A percentile compares a stretch with the other conserved stretches of the same genome.
Evolutionary conservation across 139 green algal genomes (phyloP).

Genomic region (Chlorella sorokiniana): DNA sequence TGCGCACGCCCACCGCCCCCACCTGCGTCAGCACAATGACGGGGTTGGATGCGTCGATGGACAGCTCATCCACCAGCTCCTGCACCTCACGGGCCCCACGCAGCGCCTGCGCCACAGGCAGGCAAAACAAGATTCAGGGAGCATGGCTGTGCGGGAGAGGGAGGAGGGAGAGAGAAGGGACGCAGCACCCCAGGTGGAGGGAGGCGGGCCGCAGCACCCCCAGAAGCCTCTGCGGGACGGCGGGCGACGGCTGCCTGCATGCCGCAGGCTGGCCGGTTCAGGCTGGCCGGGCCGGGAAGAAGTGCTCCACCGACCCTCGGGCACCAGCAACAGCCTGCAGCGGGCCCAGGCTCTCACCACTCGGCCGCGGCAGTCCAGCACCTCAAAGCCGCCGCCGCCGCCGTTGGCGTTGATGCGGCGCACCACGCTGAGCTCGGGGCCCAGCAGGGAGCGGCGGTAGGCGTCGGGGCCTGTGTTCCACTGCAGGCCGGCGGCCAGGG

Average conservation of each 20-base stretch:
- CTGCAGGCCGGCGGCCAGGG: background rate
- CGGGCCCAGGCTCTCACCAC: background rate
- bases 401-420: conserved; percentile 36
- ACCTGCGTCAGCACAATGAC: conserved; percentile 41
- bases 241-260: too few species aligned
- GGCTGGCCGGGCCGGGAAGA: too few species aligned
- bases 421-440: conserved; percentile 65
- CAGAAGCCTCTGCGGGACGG: too few species aligned
- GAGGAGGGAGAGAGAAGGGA: too few species aligned
- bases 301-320: too few species aligned
- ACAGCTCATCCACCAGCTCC: conserved; percentile 26
- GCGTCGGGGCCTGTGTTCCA: conserved; percentile 72
- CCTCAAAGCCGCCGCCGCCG: background rate
- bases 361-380: background rate
- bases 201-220: too few species aligned
- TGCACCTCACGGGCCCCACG: conserved; percentile 29
- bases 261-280: too few species aligned
- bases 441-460: conserved; percentile 59
- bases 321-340: too few species aligned
- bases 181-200: too few species aligned
- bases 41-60: conserved; percentile 50
- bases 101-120: conserved; percentile 14
- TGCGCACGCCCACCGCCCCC: too few species aligned
- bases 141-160: background rate
- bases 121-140: background rate